A percentile compares a stretch with the other conserved stretches of the same genome.
phyloP scores from a whole-genome alignment of 106 monocot species.

The Ottelia alismoides region DNA sequence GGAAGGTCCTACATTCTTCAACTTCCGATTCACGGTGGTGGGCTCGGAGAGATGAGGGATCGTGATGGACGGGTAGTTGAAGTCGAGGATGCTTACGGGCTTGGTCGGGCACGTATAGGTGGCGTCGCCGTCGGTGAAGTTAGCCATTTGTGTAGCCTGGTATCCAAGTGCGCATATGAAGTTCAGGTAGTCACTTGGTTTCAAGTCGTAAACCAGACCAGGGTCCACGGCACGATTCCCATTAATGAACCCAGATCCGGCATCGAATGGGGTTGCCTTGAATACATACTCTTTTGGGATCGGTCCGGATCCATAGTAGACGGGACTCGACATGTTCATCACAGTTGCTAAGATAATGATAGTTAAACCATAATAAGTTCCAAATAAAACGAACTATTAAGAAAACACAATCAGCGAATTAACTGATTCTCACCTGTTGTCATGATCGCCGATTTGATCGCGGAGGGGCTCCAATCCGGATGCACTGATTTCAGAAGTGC shows the following conservation, averaged over 20 bases:
- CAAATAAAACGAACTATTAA: too few relatives aligned
- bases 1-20: conserved; percentile 47
- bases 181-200: conserved; percentile 20
- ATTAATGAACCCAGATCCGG: conserved; percentile 23
- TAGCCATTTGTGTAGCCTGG: conserved; percentile 14
- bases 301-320: too few relatives aligned
- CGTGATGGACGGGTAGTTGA: conserved; percentile 5
- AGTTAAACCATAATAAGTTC: too few relatives aligned
- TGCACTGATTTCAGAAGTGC: conserved; percentile 37
- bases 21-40: conserved; percentile 12
- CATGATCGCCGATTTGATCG: conserved; percentile 67
- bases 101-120: background rate
- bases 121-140: background rate
- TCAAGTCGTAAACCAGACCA: conserved; percentile 33
- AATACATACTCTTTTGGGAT: too few relatives aligned
- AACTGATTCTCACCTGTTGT: conserved; percentile 28
- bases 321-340: too few relatives aligned
- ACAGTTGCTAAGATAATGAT: too few relatives aligned
- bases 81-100: background rate
- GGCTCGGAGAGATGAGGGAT: background rate
- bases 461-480: conserved; percentile 53
- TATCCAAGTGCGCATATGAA: conserved; percentile 33
- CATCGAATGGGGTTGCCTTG: conserved; percentile 2
- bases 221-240: conserved; percentile 32
- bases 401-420: too few relatives aligned